phyloP scores from a whole-genome alignment of 192 early-diverging fungal genomes.

The Neocallimastix lanati region DNA sequence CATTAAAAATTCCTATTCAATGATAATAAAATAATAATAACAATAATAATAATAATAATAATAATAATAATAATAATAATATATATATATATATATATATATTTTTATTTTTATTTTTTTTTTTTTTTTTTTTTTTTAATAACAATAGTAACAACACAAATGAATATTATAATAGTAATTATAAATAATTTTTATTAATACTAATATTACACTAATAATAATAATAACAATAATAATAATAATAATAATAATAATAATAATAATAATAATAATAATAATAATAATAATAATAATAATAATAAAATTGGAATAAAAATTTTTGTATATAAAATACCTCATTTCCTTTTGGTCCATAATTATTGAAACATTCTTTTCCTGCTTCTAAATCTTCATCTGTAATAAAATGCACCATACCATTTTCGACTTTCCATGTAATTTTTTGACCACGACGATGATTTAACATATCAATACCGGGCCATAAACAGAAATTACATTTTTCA shows the following conservation, averaged over 20 bases:
- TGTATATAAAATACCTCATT: conserved; percentile 38
- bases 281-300: neutral
- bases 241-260: conserved; percentile 17
- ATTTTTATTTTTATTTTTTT: no score
- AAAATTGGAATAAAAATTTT: neutral
- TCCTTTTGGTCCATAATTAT: conserved; percentile 55
- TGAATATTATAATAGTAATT: no score
- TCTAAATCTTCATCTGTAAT: conserved; percentile 10
- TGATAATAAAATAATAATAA: neutral
- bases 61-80: neutral
- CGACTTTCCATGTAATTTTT: conserved; percentile 28
- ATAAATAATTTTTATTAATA: no score
- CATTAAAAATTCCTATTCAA: conserved; percentile 2
- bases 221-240: no score
- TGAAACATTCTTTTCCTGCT: conserved; percentile 29
- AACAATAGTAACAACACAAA: no score
- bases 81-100: no score
- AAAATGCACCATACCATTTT: conserved; percentile 17
- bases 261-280: neutral
- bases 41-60: neutral
- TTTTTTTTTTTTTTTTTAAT: no score
- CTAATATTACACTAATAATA: no score
- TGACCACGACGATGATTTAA: conserved; percentile 40
- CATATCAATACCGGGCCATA: conserved; percentile 18
- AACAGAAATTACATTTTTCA: neutral